phyloP scores from a whole-genome alignment of 768 basidiomycete species.

The Lentinula guzmanii region DNA sequence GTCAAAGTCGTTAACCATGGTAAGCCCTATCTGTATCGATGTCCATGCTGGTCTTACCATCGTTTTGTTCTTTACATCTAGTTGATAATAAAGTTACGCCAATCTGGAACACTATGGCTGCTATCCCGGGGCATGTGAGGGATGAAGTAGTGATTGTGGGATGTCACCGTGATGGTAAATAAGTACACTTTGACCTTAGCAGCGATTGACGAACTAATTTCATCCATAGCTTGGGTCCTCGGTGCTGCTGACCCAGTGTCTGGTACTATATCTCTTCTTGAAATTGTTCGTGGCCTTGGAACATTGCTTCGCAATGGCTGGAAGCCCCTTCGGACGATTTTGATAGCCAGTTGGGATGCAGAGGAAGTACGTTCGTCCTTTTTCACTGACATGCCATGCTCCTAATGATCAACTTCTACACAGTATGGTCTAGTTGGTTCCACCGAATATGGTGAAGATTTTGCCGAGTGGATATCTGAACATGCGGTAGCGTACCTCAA shows the following conservation, averaged over 20 bases:
- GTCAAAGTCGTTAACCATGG: conserved; percentile 58
- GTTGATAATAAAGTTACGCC: conserved; percentile 44
- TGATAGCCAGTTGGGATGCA: conserved; percentile 79
- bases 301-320: conserved; percentile 48
- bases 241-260: conserved; percentile 53
- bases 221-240: conserved; percentile 27
- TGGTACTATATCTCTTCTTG: conserved; percentile 51
- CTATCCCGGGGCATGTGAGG: conserved; percentile 57
- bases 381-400: no score
- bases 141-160: conserved; percentile 68
- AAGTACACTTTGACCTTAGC: not conserved
- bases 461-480: conserved; percentile 69
- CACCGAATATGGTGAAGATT: conserved; percentile 95
- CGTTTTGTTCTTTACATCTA: conserved; percentile 4
- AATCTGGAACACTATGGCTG: conserved; percentile 66
- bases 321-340: conserved; percentile 65
- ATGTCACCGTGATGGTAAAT: conserved; percentile 58
- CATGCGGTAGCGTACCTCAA: conserved; percentile 88
- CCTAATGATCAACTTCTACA: not conserved
- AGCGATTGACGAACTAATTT: not conserved
- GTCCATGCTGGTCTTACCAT: not conserved
- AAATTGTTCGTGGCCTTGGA: conserved; percentile 53
- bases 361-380: conserved; percentile 42
- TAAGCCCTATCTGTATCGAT: conserved; percentile 10
- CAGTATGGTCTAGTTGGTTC: conserved; percentile 73